These are phyloP conservation scores for Ogataea paraovalis DNA, from an alignment of 805 yeast species.

Conservation along the genomic window DNA sequence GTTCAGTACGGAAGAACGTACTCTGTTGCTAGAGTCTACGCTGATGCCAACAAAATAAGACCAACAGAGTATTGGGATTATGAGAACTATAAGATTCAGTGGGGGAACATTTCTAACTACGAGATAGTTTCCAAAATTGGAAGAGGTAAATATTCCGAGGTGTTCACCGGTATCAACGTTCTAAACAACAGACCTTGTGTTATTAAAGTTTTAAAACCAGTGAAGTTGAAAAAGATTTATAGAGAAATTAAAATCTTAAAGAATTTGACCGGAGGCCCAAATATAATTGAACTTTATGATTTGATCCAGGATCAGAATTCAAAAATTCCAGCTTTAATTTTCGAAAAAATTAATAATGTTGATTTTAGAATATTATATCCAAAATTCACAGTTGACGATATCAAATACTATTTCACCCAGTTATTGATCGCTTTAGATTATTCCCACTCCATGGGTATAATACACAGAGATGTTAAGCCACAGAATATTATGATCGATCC, in stretches of 20 bases:
- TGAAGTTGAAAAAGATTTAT: slow-evolving; percentile 86
- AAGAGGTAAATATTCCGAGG: slow-evolving; percentile 92
- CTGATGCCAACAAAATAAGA: slow-evolving; percentile 71
- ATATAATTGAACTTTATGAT: slow-evolving; percentile 69
- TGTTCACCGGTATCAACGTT: slow-evolving; percentile 76
- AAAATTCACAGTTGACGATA: slow-evolving; percentile 67
- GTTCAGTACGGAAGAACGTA: slow-evolving; percentile 21
- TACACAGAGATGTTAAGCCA: slow-evolving; percentile 93
- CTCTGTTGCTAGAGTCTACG: slow-evolving; percentile 61
- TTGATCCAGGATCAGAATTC: slow-evolving; percentile 83
- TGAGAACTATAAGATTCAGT: slow-evolving; percentile 61
- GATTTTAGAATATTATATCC: slow-evolving; percentile 89
- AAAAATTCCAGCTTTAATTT: slow-evolving; percentile 84
- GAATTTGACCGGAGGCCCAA: slow-evolving; percentile 80
- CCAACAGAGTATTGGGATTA: slow-evolving; percentile 87
- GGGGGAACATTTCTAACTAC: slow-evolving; percentile 84
- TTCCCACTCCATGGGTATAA: slow-evolving; percentile 90
- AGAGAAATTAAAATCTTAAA: slow-evolving; percentile 85
- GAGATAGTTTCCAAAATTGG: slow-evolving; percentile 84
- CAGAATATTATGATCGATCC: slow-evolving; percentile 94
- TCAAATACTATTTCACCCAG: slow-evolving; percentile 80
- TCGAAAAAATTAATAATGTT: slow-evolving; percentile 78
- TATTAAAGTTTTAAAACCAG: slow-evolving; percentile 90
- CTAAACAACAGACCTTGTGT: slow-evolving; percentile 63
- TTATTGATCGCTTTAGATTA: slow-evolving; percentile 78